A percentile compares a stretch with the other conserved stretches of the same genome.
Evolutionary conservation across 257 asterid species (phyloP).

Genomic region (Paulownia fortunei): DNA sequence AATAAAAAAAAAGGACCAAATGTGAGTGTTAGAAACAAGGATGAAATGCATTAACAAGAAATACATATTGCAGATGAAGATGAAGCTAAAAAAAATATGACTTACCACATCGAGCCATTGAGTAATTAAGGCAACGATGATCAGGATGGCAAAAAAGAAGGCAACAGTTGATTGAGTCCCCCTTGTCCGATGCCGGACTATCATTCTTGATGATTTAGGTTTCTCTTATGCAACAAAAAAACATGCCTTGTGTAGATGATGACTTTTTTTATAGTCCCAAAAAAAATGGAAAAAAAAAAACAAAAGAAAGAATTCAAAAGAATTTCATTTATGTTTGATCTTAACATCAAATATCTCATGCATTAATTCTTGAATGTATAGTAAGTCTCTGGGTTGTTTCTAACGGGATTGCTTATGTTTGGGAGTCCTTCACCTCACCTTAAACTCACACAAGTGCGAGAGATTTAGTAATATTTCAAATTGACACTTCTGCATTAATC

Average conservation of each 20-base stretch:
- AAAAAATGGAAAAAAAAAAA: neutral
- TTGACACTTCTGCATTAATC: neutral
- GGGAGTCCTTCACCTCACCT: neutral
- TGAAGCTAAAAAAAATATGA: neutral
- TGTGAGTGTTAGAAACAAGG: neutral
- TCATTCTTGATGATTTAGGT: conserved; percentile 38
- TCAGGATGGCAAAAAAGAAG: conserved; percentile 43
- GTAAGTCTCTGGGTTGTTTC: neutral
- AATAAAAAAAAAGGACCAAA: neutral
- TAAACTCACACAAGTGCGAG: neutral
- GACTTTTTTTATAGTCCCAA: neutral
- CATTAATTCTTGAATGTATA: neutral
- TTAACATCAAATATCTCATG: neutral
- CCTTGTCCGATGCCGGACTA: conserved; percentile 36
- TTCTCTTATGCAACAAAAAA: neutral
- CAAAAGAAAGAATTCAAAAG: neutral
- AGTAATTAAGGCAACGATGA: conserved; percentile 44
- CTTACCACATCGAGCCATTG: conserved; percentile 69
- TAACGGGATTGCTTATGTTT: neutral
- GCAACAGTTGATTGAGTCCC: conserved; percentile 45
- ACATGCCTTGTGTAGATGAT: neutral
- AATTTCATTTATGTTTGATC: conserved; percentile 6
- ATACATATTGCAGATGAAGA: neutral
- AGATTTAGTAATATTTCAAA: neutral
- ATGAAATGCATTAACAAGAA: neutral